Evolutionary conservation across 2,329 filamentous ascomycete species (phyloP), one percentile per base, ranked within the genome.

Genomic region (Blumeria graminis): DNA sequence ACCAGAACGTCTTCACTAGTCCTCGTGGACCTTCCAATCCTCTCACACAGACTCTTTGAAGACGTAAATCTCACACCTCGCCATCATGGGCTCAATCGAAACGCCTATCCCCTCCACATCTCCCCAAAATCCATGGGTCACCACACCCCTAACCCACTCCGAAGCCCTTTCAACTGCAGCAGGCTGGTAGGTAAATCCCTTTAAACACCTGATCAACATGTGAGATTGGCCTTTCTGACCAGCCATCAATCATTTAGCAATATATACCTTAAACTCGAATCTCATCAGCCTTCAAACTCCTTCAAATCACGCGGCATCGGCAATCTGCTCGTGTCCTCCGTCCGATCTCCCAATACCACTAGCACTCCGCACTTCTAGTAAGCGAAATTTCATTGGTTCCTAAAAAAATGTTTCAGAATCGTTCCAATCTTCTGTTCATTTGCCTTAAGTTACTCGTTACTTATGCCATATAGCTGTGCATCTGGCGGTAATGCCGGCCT

Each of bases 181-280:
- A 60, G 64, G 64, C 38, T 65, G 64, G 64, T 65, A 61, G 3
- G 38, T 51, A n/a, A 6, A 10, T 38, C 32, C 33, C 55, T 13
- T 7, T 28, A 4, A 51, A 3, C 10, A 18, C 46, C 14, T 13
- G n/a, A 28, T 18, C 46, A 28, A 41, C 32, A 14, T 34, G 35
- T 57, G 34, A 43, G 6, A n/a, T 28, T 28, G n/a, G 22, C 34
- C 6, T 32, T 1, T 6, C 34, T 38, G 8, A 11, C 16, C 9
- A 2, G 41, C 28, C 9, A 16, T 58, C 22, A 56, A 34, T 13
- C 6, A 11, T 33, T 10, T 43, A 65, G 64, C 52, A 63, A 84
- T 70, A 78, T 94, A 68, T 85, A 84, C 68, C 80, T 94, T 65
- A 94, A 93, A 69, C 78, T 93, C 60, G 87, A 94, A 64, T 85